A percentile compares a stretch with the other conserved stretches of the same genome.
These are phyloP conservation scores for Hypoxylon sp. DNA, from an alignment of 2,329 filamentous ascomycete genomes.

Conservation along the genomic window DNA sequence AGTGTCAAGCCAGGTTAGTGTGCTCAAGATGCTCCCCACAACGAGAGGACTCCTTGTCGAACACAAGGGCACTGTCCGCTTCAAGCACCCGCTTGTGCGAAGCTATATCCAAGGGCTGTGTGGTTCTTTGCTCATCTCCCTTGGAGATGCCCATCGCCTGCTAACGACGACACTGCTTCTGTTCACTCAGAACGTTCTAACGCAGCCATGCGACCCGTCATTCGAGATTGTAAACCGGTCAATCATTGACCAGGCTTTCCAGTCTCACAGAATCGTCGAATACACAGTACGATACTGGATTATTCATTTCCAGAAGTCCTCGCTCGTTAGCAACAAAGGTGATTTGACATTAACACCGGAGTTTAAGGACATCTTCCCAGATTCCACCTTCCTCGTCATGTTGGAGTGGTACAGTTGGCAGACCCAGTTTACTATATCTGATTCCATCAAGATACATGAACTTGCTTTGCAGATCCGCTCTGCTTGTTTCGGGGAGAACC, in stretches of 20 bases:
- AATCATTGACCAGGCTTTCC: conserved; percentile 45
- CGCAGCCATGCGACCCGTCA: conserved; percentile 44
- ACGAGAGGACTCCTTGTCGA: conserved; percentile 51
- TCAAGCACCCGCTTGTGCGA: conserved; percentile 54
- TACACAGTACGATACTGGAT: conserved; percentile 55
- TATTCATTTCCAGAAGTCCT: conserved; percentile 52
- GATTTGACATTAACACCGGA: conserved; percentile 49
- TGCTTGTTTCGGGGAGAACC: conserved; percentile 53
- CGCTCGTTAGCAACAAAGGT: conserved; percentile 46
- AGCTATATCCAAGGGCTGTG: conserved; percentile 50
- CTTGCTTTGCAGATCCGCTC: conserved; percentile 53
- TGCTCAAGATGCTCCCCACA: conserved; percentile 40
- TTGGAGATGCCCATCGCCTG: conserved; percentile 51
- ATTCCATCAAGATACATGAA: conserved; percentile 49
- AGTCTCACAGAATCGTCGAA: conserved; percentile 48
- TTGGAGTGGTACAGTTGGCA: conserved; percentile 52
- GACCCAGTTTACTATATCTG: conserved; percentile 38
- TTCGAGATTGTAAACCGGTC: conserved; percentile 47
- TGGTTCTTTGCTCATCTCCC: conserved; percentile 51
- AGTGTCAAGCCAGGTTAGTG: conserved; percentile 39
- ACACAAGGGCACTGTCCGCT: conserved; percentile 51
- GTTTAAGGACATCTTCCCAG: conserved; percentile 53
- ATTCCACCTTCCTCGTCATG: conserved; percentile 53
- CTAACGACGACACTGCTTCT: conserved; percentile 52
- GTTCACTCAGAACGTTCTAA: conserved; percentile 51